These are phyloP conservation scores for Phytophthora citricola DNA, from an alignment of 352 stramenopile genomes.

Conservation along the genomic window DNA sequence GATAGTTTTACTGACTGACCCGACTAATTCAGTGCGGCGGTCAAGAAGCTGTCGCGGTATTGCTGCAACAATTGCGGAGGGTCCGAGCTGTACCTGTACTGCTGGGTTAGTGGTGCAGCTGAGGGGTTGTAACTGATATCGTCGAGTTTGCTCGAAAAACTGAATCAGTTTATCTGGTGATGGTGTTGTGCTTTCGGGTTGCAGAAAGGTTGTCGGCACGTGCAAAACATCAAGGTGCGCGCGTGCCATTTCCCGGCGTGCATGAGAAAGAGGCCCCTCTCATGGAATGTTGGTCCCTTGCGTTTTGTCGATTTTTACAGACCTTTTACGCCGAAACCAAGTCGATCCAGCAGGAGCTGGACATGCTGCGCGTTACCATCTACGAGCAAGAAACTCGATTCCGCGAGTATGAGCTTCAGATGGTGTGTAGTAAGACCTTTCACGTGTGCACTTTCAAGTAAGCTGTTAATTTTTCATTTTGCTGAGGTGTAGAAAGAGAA, in stretches of 20 bases:
- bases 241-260: not conserved
- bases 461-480: not conserved
- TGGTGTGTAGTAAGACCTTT: constrained; percentile 34
- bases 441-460: not conserved
- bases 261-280: not conserved
- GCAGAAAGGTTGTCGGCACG: constrained; percentile 76
- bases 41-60: constrained; percentile 69
- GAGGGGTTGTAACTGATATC: too few species aligned
- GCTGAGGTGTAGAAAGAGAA: constrained; percentile 56
- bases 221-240: constrained; percentile 73
- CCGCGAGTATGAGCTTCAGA: constrained; percentile 49
- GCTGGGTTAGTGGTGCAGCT: constrained; percentile 48
- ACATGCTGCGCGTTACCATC: constrained; percentile 63
- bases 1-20: constrained; percentile 9
- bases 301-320: constrained; percentile 21
- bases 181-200: constrained; percentile 12
- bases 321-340: constrained; percentile 67
- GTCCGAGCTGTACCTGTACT: constrained; percentile 72
- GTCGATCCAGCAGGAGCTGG: constrained; percentile 56
- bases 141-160: too few species aligned
- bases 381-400: constrained; percentile 69
- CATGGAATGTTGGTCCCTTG: not conserved
- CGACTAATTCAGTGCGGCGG: constrained; percentile 31
- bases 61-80: constrained; percentile 64
- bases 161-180: not conserved